These are phyloP conservation scores for Diaporthe humulicola DNA, from an alignment of 2,329 filamentous ascomycete species.

Conservation along the genomic window DNA sequence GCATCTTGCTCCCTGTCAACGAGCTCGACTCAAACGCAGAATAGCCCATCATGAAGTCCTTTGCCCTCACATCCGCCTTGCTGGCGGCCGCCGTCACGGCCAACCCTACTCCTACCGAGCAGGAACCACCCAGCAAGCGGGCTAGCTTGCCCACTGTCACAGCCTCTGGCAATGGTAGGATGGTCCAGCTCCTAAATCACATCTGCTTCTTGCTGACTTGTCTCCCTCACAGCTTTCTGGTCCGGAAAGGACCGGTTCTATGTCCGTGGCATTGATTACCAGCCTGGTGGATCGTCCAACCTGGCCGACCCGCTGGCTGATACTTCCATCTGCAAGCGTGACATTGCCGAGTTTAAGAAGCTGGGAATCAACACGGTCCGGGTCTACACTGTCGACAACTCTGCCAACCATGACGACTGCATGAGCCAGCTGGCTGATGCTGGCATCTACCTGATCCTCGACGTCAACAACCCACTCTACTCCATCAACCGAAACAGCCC, in stretches of 20 bases:
- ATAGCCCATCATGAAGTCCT: constrained; percentile 62
- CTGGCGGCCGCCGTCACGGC: constrained; percentile 62
- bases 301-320: constrained; percentile 83
- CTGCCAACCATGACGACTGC: constrained; percentile 83
- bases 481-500: constrained; percentile 85
- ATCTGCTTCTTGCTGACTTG: not conserved
- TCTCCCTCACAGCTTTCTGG: constrained; percentile 64
- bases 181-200: rapidly evolving
- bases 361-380: constrained; percentile 92
- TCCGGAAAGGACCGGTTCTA: constrained; percentile 67
- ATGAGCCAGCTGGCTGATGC: constrained; percentile 85
- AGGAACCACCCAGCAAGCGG: constrained; percentile 63
- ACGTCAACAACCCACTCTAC: constrained; percentile 91
- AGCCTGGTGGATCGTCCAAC: constrained; percentile 70
- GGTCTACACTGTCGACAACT: constrained; percentile 94
- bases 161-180: constrained; percentile 69
- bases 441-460: constrained; percentile 91
- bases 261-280: constrained; percentile 72
- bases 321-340: constrained; percentile 77
- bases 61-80: constrained; percentile 61
- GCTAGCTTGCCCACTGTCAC: constrained; percentile 63
- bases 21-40: not conserved
- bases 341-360: constrained; percentile 85
- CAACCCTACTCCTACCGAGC: constrained; percentile 63
- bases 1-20: not conserved